phyloP scores from a whole-genome alignment of 1,284 basidiomycete species.

The Ceratobasidium papillatum region DNA sequence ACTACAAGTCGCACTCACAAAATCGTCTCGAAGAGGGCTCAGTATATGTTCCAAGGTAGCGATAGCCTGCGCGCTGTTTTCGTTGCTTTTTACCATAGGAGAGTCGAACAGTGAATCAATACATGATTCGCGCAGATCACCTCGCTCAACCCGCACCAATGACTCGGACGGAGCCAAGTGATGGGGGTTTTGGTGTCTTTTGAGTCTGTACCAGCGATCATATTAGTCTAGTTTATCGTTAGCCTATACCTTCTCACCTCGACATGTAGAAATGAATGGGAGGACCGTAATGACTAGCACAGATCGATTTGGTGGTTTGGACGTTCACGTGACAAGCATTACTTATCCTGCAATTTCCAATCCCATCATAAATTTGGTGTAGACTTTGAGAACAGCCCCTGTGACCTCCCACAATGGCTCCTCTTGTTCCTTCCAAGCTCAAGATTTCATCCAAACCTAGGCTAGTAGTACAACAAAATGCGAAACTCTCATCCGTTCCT shows the following conservation, averaged over 20 bases:
- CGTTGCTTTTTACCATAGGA: not conserved
- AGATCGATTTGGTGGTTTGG: not conserved
- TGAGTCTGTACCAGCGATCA: not conserved
- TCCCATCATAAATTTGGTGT: conserved; percentile 19
- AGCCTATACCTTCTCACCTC: too few relatives aligned
- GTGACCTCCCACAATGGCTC: conserved; percentile 52
- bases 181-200: conserved; percentile 27
- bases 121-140: not conserved
- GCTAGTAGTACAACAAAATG: conserved; percentile 19
- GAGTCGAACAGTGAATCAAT: not conserved
- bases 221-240: too few relatives aligned
- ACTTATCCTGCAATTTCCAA: conserved; percentile 14
- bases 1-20: not conserved
- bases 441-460: conserved; percentile 25
- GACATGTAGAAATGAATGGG: too few relatives aligned
- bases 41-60: not conserved
- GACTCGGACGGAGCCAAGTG: not conserved
- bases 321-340: not conserved
- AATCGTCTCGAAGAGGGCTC: not conserved
- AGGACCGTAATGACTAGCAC: not conserved
- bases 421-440: conserved; percentile 47
- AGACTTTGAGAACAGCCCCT: not conserved
- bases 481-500: conserved; percentile 31
- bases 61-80: not conserved
- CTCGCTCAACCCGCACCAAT: not conserved